Conservation (phyloP, 768 basidiomycete genomes). For the Pisolithus orientalis region DNA sequence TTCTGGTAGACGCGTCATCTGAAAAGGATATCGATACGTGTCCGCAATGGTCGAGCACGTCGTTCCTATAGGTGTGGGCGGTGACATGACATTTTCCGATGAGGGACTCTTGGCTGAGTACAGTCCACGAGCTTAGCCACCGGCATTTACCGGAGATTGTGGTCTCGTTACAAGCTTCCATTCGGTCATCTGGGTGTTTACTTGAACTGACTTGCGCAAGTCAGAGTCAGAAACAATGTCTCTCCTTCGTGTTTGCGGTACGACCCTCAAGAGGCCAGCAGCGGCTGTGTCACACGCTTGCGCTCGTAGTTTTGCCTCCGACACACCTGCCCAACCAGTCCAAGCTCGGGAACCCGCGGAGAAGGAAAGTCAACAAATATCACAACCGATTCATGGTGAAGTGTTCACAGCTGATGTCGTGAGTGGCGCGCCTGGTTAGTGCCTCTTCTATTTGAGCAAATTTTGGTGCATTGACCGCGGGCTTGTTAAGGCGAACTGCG, state of each 20-base stretch:
- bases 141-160: too few relatives aligned
- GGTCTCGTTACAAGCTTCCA: too few relatives aligned
- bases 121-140: too few relatives aligned
- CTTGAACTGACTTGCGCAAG: too few relatives aligned
- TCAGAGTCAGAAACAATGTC: constrained; percentile 39
- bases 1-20: too few relatives aligned
- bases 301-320: constrained; percentile 16
- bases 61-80: too few relatives aligned
- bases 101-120: too few relatives aligned
- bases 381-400: constrained; percentile 45
- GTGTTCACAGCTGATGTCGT: constrained; percentile 74
- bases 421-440: constrained; percentile 80
- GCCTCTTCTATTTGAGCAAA: not conserved
- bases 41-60: too few relatives aligned
- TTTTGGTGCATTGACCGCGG: not conserved
- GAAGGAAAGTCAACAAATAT: constrained; percentile 30
- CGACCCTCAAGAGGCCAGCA: constrained; percentile 19
- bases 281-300: constrained; percentile 8
- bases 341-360: constrained; percentile 17
- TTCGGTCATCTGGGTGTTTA: too few relatives aligned
- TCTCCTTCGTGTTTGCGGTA: constrained; percentile 42
- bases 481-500: constrained; percentile 62
- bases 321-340: constrained; percentile 9
- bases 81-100: too few relatives aligned
- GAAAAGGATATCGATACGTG: too few relatives aligned